Conservation (phyloP, 2,329 filamentous ascomycete species). For the Paraphaeosphaeria sporulosa region DNA sequence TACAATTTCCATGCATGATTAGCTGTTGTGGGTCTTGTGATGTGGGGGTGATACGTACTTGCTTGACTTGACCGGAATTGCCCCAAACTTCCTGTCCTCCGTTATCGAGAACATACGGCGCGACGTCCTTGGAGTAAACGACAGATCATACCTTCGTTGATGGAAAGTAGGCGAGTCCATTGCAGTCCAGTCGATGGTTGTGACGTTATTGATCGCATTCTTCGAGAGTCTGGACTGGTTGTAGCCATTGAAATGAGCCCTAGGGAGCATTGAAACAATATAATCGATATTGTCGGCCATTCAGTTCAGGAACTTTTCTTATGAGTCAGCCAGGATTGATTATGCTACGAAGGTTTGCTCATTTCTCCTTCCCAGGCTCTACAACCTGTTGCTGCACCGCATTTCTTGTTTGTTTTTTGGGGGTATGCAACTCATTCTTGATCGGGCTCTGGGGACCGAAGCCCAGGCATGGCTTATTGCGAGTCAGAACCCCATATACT, state of each 20-base stretch:
- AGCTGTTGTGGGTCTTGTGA: neutral
- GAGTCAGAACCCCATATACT: slow-evolving; percentile 13
- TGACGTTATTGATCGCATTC: slow-evolving; percentile 17
- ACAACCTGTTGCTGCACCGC: slow-evolving; percentile 13
- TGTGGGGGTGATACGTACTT: neutral
- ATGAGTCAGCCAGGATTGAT: neutral
- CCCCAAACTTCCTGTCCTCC: slow-evolving; percentile 20
- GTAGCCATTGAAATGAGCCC: slow-evolving; percentile 16
- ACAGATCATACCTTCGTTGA: slow-evolving; percentile 11
- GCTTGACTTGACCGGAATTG: slow-evolving; percentile 6
- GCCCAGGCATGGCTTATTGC: slow-evolving; percentile 1
- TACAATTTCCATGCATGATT: neutral
- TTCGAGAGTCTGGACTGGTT: slow-evolving; percentile 8
- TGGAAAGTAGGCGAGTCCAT: slow-evolving; percentile 18
- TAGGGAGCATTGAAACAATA: slow-evolving; percentile 20
- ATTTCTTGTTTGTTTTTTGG: slow-evolving; percentile 13
- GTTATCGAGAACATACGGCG: slow-evolving; percentile 17
- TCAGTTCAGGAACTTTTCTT: neutral
- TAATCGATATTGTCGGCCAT: slow-evolving; percentile 4
- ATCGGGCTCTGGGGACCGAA: slow-evolving; percentile 2
- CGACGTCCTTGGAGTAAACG: slow-evolving; percentile 10
- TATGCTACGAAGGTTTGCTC: neutral
- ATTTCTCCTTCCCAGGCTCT: slow-evolving; percentile 15
- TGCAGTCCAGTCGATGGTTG: slow-evolving; percentile 15
- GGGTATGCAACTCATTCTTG: slow-evolving; percentile 2